Conservation (phyloP, 1,139 yeast genomes). For the Saccharomyces hybrid region DNA sequence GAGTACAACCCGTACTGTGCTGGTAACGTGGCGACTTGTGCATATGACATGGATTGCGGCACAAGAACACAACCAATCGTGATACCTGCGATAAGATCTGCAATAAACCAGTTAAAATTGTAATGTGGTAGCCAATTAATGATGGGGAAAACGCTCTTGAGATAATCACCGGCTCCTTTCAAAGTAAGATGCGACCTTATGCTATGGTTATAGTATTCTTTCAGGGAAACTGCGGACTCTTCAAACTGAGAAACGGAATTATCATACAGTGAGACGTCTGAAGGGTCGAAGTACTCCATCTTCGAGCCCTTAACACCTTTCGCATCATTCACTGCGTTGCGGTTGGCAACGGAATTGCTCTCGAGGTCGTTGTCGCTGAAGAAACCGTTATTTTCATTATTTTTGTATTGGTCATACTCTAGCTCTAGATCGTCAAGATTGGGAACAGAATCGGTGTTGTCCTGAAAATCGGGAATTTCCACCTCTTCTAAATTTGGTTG, state of each 20-base stretch:
- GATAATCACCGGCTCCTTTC: constrained; percentile 34
- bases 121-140: constrained; percentile 77
- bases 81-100: constrained; percentile 85
- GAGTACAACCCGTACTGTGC: constrained; percentile 88
- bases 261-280: background rate
- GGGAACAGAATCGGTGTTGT: constrained; percentile 1
- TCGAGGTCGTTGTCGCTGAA: background rate
- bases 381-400: constrained; percentile 9
- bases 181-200: constrained; percentile 14
- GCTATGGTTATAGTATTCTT: constrained; percentile 22
- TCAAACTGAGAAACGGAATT: constrained; percentile 16
- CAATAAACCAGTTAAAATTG: constrained; percentile 67
- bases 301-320: constrained; percentile 4
- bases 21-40: constrained; percentile 72
- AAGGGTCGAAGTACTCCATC: background rate
- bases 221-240: constrained; percentile 19
- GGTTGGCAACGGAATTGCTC: background rate
- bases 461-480: background rate
- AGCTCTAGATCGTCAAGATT: constrained; percentile 24
- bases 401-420: constrained; percentile 25
- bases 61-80: constrained; percentile 90
- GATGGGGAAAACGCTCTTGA: constrained; percentile 68
- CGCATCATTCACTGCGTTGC: background rate
- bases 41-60: constrained; percentile 95
- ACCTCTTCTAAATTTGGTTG: constrained; percentile 1